Percentiles rank a stretch among this genome's conserved stretches.
These are phyloP conservation scores for Coniochaeta sp. DNA, from an alignment of 2,329 filamentous ascomycete genomes.

Conservation along the genomic window DNA sequence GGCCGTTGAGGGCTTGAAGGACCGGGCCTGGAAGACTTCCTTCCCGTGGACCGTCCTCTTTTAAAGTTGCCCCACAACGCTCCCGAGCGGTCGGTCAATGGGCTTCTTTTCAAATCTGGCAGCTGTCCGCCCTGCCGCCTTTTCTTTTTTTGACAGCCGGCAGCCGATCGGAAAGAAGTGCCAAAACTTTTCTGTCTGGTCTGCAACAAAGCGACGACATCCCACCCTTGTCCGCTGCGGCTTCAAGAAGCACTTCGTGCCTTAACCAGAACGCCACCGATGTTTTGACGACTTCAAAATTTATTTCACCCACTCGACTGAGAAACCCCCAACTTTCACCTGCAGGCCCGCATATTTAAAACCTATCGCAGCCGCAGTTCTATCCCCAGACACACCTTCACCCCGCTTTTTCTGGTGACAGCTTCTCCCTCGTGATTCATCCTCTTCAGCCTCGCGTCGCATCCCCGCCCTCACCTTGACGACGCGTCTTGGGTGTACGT, in stretches of 20 bases:
- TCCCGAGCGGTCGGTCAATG: not conserved
- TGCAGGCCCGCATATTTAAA: not conserved
- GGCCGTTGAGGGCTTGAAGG: no score
- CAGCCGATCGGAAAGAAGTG: not conserved
- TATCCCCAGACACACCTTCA: not conserved
- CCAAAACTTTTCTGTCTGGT: not conserved
- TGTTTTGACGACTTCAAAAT: not conserved
- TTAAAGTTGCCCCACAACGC: not conserved
- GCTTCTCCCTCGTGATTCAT: not conserved
- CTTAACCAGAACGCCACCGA: not conserved
- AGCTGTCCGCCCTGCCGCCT: not conserved
- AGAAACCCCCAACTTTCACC: not conserved
- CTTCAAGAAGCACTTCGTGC: not conserved
- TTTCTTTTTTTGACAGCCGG: not conserved
- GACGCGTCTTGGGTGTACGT: not conserved
- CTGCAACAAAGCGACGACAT: not conserved
- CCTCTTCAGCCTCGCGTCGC: slow-evolving; percentile 1
- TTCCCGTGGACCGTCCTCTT: not conserved
- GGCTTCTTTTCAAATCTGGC: not conserved
- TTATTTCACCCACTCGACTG: not conserved
- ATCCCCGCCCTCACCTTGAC: not conserved
- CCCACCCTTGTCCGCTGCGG: not conserved
- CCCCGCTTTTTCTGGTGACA: not conserved
- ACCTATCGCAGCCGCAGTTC: not conserved
- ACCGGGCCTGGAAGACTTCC: no score